Conservation (phyloP, 2,329 filamentous ascomycete genomes). For the Ophiostoma quercus region DNA sequence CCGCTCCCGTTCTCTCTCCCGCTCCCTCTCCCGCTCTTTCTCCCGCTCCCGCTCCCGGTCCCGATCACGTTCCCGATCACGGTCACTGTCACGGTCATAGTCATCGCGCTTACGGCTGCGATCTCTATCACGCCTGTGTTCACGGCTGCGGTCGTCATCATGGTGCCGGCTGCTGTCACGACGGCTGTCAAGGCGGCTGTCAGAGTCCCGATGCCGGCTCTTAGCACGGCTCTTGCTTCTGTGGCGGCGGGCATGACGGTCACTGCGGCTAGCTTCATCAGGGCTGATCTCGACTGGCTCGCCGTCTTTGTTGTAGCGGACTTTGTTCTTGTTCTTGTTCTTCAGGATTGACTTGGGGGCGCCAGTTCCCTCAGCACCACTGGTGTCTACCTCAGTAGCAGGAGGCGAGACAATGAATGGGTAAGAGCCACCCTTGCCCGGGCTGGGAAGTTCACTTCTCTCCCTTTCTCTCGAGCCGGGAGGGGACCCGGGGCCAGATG, state of each 20-base stretch:
- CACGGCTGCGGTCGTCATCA: slow-evolving; percentile 37
- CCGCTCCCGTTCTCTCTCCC: slow-evolving; percentile 23
- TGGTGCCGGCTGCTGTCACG: slow-evolving; percentile 29
- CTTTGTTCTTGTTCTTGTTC: slow-evolving; percentile 54
- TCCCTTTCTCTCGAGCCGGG: background rate
- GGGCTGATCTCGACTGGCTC: slow-evolving; percentile 41
- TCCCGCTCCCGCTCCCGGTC: too few species aligned
- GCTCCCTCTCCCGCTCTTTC: slow-evolving; percentile 26
- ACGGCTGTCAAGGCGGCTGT: slow-evolving; percentile 29
- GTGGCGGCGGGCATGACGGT: background rate
- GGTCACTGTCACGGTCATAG: slow-evolving; percentile 31
- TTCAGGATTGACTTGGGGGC: slow-evolving; percentile 57
- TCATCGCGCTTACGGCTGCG: slow-evolving; percentile 23
- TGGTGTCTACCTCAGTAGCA: slow-evolving; percentile 30
- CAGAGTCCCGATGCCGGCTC: slow-evolving; percentile 31
- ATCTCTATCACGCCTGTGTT: slow-evolving; percentile 38
- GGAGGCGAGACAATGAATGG: slow-evolving; percentile 38
- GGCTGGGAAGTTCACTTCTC: background rate
- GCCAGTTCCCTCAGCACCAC: slow-evolving; percentile 33
- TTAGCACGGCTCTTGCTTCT: background rate
- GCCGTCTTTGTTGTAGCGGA: slow-evolving; percentile 50
- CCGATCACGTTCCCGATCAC: too few species aligned
- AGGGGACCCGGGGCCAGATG: background rate
- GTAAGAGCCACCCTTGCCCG: slow-evolving; percentile 31
- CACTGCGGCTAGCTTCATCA: slow-evolving; percentile 28